Conservation (phyloP, 805 yeast genomes). For the Saturnispora besseyi region DNA sequence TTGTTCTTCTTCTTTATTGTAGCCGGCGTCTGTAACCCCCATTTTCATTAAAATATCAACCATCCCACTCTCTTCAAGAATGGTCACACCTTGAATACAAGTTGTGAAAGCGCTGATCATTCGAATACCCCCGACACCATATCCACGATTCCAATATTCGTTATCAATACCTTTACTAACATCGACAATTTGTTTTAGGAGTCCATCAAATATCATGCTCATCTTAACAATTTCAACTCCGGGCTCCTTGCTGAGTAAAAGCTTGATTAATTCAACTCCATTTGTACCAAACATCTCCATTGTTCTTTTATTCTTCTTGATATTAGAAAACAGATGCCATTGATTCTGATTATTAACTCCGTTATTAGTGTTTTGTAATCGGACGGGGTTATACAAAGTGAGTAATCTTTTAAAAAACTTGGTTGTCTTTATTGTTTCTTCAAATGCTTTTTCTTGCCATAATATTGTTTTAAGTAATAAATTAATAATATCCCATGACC, state of each 20-base stretch:
- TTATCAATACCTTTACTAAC: background rate
- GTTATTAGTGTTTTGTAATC: slow-evolving; percentile 45
- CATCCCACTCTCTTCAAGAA: slow-evolving; percentile 64
- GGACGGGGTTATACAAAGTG: slow-evolving; percentile 73
- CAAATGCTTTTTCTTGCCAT: slow-evolving; percentile 59
- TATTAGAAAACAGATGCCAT: slow-evolving; percentile 1
- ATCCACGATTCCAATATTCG: background rate
- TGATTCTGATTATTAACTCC: slow-evolving; percentile 28
- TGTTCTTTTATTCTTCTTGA: slow-evolving; percentile 38
- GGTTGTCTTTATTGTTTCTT: slow-evolving; percentile 68
- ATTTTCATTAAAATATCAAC: slow-evolving; percentile 74
- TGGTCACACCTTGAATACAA: background rate
- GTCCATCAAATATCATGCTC: slow-evolving; percentile 54
- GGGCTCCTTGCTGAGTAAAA: slow-evolving; percentile 37
- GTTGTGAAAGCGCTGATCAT: background rate
- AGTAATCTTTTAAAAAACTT: slow-evolving; percentile 77
- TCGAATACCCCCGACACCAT: background rate
- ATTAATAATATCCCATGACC: slow-evolving; percentile 79
- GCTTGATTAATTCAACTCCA: slow-evolving; percentile 67
- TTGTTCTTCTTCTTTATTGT: background rate
- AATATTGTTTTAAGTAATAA: slow-evolving; percentile 80
- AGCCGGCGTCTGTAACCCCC: slow-evolving; percentile 24
- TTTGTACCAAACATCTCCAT: slow-evolving; percentile 52
- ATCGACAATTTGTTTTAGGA: slow-evolving; percentile 38
- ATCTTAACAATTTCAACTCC: slow-evolving; percentile 38